These are phyloP conservation scores for Austroboletus festivus DNA, from an alignment of 768 basidiomycete species.

Conservation along the genomic window DNA sequence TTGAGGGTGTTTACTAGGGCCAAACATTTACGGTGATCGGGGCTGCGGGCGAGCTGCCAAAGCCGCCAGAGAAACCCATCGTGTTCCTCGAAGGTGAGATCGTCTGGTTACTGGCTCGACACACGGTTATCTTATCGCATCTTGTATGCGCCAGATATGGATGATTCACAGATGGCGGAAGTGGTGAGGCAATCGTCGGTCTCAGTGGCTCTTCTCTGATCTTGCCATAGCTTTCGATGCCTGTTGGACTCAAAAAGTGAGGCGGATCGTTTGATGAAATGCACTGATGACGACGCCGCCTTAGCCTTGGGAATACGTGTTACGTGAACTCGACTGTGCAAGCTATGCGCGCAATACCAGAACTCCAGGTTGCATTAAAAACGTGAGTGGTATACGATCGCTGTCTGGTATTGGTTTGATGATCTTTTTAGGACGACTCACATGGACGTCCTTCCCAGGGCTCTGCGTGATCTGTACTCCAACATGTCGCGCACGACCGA, in stretches of 20 bases:
- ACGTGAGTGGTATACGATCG: constrained; percentile 38
- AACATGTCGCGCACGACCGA: constrained; percentile 77
- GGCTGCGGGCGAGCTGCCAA: constrained; percentile 86
- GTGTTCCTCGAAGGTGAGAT: constrained; percentile 81
- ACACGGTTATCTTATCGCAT: constrained; percentile 13
- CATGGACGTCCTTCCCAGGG: constrained; percentile 42
- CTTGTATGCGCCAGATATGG: constrained; percentile 62
- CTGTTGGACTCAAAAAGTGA: constrained; percentile 79
- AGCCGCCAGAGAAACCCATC: constrained; percentile 73
- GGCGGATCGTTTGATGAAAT: constrained; percentile 8
- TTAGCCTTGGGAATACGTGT: constrained; percentile 86
- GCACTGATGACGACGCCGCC: background rate
- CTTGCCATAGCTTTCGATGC: constrained; percentile 59
- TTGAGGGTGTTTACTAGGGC: constrained; percentile 44
- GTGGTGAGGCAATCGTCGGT: constrained; percentile 48
- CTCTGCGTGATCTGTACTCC: constrained; percentile 65
- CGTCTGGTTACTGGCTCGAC: background rate
- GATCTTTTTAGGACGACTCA: constrained; percentile 32
- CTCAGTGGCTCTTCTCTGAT: background rate
- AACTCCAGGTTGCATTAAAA: constrained; percentile 71
- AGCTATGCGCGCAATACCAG: constrained; percentile 89
- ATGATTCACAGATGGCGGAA: constrained; percentile 74
- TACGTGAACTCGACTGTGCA: constrained; percentile 98
- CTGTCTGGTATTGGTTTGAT: background rate
- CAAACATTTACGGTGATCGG: constrained; percentile 94